These are phyloP conservation scores for Tetrahymena borealis DNA, from an alignment of 73 alveolate species.

Conservation along the genomic window DNA sequence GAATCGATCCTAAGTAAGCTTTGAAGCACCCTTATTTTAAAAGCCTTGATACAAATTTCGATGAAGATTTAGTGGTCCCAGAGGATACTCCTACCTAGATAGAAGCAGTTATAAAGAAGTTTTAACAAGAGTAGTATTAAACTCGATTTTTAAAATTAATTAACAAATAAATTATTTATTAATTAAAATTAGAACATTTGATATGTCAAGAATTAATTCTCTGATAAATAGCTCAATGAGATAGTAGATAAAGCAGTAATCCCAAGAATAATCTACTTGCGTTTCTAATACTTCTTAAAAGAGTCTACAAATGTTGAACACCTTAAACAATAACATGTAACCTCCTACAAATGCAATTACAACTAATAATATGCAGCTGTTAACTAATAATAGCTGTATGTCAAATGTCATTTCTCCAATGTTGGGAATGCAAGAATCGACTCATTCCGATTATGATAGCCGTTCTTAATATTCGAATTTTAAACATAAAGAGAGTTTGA, in stretches of 20 bases:
- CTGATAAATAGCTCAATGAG: background rate
- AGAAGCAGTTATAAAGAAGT: background rate
- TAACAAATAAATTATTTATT: background rate
- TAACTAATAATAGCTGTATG: background rate
- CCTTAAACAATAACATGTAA: background rate
- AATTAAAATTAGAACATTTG: background rate
- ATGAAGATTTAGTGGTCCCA: background rate
- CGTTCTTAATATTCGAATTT: background rate
- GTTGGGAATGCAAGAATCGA: background rate
- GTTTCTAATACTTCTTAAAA: background rate
- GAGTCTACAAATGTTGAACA: background rate
- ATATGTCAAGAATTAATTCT: background rate
- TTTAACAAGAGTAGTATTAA: background rate
- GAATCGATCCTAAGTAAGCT: constrained; percentile 24
- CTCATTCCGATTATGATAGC: background rate
- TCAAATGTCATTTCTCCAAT: background rate
- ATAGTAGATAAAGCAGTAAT: background rate
- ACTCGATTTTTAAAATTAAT: background rate
- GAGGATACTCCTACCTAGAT: background rate
- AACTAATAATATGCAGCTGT: background rate
- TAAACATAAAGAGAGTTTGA: background rate
- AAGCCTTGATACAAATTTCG: background rate
- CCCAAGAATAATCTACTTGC: background rate
- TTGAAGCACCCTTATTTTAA: constrained; percentile 17
- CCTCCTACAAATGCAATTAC: background rate